phyloP scores from a whole-genome alignment of 352 stramenopile genomes.

The Phytophthora europaea region DNA sequence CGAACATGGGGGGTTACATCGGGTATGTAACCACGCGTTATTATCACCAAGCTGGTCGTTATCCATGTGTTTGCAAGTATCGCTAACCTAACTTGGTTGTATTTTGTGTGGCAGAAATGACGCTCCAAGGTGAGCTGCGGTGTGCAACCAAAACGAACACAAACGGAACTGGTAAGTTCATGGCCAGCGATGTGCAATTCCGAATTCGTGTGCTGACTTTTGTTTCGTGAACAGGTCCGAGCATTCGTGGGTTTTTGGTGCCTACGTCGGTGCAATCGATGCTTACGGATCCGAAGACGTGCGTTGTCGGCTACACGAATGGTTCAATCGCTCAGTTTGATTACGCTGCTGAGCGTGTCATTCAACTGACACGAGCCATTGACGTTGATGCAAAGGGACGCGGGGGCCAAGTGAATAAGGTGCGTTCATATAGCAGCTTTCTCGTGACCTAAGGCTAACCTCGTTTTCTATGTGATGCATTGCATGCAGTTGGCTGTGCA shows the following conservation, averaged over 20 bases:
- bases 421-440: constrained; percentile 17
- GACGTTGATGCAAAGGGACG: constrained; percentile 73
- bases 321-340: constrained; percentile 77
- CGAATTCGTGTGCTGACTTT: not conserved
- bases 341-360: constrained; percentile 80
- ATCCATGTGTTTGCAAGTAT: not conserved
- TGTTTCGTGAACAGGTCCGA: constrained; percentile 43
- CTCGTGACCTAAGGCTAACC: not conserved
- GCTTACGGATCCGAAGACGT: constrained; percentile 83
- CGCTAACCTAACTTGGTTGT: not conserved
- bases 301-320: constrained; percentile 83
- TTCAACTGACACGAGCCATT: constrained; percentile 74
- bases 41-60: not conserved
- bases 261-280: constrained; percentile 82
- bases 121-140: constrained; percentile 78
- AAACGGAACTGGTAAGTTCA: constrained; percentile 52
- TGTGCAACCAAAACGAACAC: constrained; percentile 65
- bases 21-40: constrained; percentile 45
- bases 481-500: constrained; percentile 63
- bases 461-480: not conserved
- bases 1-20: constrained; percentile 81
- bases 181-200: not conserved
- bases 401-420: constrained; percentile 85
- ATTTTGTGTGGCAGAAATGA: constrained; percentile 57
- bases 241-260: constrained; percentile 59